phyloP scores from a whole-genome alignment of 139 green algal species.

The Deuterostichococcus epilithicus region DNA sequence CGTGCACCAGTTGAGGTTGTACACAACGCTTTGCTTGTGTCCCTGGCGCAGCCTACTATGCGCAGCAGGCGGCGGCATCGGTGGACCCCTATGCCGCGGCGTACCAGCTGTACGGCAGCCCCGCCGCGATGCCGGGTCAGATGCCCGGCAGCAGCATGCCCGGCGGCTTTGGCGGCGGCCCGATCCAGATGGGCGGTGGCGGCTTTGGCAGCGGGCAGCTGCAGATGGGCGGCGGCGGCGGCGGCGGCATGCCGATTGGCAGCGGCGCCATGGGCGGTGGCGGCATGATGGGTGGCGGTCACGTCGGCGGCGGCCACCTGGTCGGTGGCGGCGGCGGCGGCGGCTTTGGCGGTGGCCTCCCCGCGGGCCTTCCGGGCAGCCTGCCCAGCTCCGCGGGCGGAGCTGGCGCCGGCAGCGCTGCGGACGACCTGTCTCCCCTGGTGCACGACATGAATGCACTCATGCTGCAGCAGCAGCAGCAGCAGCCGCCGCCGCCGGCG shows the following conservation, averaged over 20 bases:
- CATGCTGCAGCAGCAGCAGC: not conserved
- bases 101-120: not conserved
- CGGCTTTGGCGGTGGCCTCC: not conserved
- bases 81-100: constrained; percentile 14
- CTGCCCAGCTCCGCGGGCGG: too few relatives aligned
- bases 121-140: not conserved
- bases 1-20: not conserved
- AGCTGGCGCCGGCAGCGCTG: too few relatives aligned
- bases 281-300: not conserved
- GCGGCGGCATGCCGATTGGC: not conserved
- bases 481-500: not conserved
- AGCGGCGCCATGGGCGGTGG: not conserved
- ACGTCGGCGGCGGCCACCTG: not conserved
- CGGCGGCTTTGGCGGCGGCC: not conserved
- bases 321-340: too few relatives aligned
- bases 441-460: not conserved
- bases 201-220: not conserved
- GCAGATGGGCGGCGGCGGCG: not conserved
- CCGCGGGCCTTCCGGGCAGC: too few relatives aligned
- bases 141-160: not conserved
- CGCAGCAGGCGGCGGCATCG: not conserved
- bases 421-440: not conserved
- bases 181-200: not conserved
- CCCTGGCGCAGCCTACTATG: constrained; percentile 16
- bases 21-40: not conserved